phyloP scores from a whole-genome alignment of 768 basidiomycete species.

The Suillus clintonianus region DNA sequence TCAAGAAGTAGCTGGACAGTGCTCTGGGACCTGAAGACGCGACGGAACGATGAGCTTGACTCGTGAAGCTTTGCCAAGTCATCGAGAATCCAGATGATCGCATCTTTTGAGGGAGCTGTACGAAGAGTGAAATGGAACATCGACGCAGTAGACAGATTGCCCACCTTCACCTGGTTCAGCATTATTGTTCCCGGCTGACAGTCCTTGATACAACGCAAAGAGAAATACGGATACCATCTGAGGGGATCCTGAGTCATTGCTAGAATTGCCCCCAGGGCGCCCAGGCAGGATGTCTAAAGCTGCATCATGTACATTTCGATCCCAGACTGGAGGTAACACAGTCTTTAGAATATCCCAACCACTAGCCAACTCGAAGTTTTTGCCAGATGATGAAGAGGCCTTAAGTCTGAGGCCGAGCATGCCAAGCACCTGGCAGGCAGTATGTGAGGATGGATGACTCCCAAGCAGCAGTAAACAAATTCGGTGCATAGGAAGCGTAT shows the following conservation, averaged over 20 bases:
- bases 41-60: slow-evolving; percentile 64
- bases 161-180: not conserved
- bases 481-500: slow-evolving; percentile 74
- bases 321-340: slow-evolving; percentile 72
- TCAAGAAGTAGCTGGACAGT: slow-evolving; percentile 68
- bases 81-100: slow-evolving; percentile 48
- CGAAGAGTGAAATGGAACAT: not conserved
- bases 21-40: slow-evolving; percentile 72
- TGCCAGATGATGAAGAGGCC: slow-evolving; percentile 61
- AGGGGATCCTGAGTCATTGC: not conserved
- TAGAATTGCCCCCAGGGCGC: slow-evolving; percentile 3
- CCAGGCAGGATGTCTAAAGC: slow-evolving; percentile 74
- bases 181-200: not conserved
- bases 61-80: slow-evolving; percentile 71
- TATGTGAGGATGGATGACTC: slow-evolving; percentile 61
- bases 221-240: slow-evolving; percentile 2
- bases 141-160: not conserved
- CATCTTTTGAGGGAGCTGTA: slow-evolving; percentile 23
- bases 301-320: slow-evolving; percentile 60
- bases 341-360: slow-evolving; percentile 80
- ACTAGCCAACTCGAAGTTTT: slow-evolving; percentile 83
- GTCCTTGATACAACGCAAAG: slow-evolving; percentile 1
- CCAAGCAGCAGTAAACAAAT: slow-evolving; percentile 81
- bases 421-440: slow-evolving; percentile 59
- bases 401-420: slow-evolving; percentile 59